Conservation (phyloP, 257 asterid genomes). For the Solanum chilense region DNA sequence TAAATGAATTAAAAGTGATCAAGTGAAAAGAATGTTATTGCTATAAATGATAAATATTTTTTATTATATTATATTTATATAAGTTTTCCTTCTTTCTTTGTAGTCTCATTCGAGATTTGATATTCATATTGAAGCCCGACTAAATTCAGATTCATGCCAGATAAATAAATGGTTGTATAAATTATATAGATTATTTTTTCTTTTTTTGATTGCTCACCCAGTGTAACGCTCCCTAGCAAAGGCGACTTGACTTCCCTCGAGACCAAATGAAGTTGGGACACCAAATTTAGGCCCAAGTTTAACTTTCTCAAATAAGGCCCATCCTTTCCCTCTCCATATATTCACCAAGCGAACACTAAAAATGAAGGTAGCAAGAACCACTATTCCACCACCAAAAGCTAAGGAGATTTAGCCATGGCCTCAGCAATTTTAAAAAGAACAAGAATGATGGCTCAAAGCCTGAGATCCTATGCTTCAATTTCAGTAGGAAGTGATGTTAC, state of each 20-base stretch:
- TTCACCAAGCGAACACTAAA: background rate
- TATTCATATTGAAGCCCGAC: too few relatives aligned
- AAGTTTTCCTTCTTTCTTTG: too few relatives aligned
- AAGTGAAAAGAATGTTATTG: too few relatives aligned
- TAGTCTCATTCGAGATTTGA: too few relatives aligned
- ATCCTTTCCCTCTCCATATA: background rate
- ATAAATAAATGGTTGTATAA: too few relatives aligned
- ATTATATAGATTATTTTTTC: too few relatives aligned
- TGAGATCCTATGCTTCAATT: constrained; percentile 64
- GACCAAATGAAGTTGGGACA: background rate
- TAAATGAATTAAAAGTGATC: too few relatives aligned
- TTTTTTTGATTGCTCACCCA: too few relatives aligned
- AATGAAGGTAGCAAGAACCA: background rate
- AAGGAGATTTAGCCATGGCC: constrained; percentile 22
- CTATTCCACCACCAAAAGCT: background rate
- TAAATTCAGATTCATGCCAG: rapidly evolving
- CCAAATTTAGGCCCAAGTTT: background rate
- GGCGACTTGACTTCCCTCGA: rapidly evolving
- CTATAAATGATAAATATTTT: too few relatives aligned
- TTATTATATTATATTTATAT: too few relatives aligned
- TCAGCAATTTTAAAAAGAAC: constrained; percentile 44
- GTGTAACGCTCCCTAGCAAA: too few relatives aligned
- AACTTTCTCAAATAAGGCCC: background rate
- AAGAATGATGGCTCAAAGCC: constrained; percentile 20
- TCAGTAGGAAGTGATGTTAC: constrained; percentile 73